Conservation (phyloP, 2,329 filamentous ascomycete genomes). For the Blumeria hordei region DNA sequence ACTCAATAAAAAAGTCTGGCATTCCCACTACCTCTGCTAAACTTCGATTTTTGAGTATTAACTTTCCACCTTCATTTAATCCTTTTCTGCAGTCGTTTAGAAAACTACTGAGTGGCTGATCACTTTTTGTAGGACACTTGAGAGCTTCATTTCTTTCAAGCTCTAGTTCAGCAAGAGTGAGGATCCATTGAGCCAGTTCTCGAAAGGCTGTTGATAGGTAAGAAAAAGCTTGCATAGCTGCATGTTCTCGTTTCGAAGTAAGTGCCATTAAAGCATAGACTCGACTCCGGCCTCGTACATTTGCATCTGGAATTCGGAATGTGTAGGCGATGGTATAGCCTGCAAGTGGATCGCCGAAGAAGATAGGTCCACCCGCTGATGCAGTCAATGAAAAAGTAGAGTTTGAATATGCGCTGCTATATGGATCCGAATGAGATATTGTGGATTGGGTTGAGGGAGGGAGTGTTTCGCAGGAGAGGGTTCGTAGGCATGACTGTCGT, state of each 20-base stretch:
- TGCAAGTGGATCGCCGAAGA: slow-evolving; percentile 39
- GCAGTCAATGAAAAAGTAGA: slow-evolving; percentile 17
- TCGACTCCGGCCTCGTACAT: slow-evolving; percentile 42
- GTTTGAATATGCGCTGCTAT: slow-evolving; percentile 17
- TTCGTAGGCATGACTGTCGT: slow-evolving; percentile 39
- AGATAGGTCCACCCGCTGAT: slow-evolving; percentile 39
- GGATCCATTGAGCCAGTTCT: slow-evolving; percentile 41
- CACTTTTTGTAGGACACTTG: slow-evolving; percentile 2
- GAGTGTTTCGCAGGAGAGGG: slow-evolving; percentile 40
- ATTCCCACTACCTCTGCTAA: slow-evolving; percentile 40
- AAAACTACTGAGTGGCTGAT: slow-evolving; percentile 9
- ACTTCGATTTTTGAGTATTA: slow-evolving; percentile 32
- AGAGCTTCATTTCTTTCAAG: slow-evolving; percentile 21
- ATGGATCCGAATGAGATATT: slow-evolving; percentile 18
- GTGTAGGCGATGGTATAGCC: slow-evolving; percentile 49
- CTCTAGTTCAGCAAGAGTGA: slow-evolving; percentile 36
- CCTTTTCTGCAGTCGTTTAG: slow-evolving; percentile 11
- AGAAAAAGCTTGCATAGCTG: slow-evolving; percentile 41
- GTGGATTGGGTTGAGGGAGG: slow-evolving; percentile 24
- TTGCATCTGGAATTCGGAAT: slow-evolving; percentile 43
- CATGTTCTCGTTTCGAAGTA: slow-evolving; percentile 37
- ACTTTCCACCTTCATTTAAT: slow-evolving; percentile 12
- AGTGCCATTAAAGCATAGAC: slow-evolving; percentile 43
- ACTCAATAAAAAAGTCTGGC: slow-evolving; percentile 43
- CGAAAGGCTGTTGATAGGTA: slow-evolving; percentile 36